These are phyloP conservation scores for Ophiostoma novo-ulmi DNA, from an alignment of 2,329 filamentous ascomycete genomes.

Conservation along the genomic window DNA sequence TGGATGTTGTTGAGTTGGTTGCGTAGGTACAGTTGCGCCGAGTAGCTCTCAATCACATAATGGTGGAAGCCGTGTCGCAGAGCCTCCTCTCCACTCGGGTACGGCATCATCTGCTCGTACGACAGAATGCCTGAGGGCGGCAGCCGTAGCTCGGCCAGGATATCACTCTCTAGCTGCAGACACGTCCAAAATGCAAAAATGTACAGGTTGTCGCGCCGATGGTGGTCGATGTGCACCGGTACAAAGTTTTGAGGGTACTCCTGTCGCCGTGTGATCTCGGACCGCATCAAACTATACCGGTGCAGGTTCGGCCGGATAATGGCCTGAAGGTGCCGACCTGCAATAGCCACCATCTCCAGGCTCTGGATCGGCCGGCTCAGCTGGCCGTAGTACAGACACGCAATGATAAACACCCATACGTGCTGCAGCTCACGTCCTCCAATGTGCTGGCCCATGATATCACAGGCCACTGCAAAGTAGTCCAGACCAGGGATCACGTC, in stretches of 20 bases:
- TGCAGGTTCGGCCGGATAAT: conserved; percentile 66
- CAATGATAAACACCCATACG: conserved; percentile 78
- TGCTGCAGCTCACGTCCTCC: conserved; percentile 76
- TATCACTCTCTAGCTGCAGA: conserved; percentile 70
- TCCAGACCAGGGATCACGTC: conserved; percentile 84
- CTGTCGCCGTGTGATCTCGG: neutral
- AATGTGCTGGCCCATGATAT: conserved; percentile 76
- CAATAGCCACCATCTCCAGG: conserved; percentile 56
- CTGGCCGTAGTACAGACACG: conserved; percentile 84
- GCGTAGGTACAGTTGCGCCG: conserved; percentile 58
- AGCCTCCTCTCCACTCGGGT: conserved; percentile 52
- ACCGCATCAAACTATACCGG: conserved; percentile 29
- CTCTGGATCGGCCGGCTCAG: conserved; percentile 83
- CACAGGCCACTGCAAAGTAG: conserved; percentile 80
- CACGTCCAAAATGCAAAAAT: conserved; percentile 88
- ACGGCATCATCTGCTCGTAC: conserved; percentile 60
- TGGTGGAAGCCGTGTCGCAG: conserved; percentile 42
- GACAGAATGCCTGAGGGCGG: conserved; percentile 57
- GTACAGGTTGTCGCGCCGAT: conserved; percentile 56
- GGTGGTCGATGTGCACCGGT: conserved; percentile 32
- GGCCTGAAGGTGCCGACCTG: conserved; percentile 58
- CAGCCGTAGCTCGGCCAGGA: conserved; percentile 75
- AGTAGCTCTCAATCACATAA: conserved; percentile 54
- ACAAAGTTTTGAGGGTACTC: conserved; percentile 29
- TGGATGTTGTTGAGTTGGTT: conserved; percentile 62